Evolutionary conservation across 192 early-diverging fungal species (phyloP), one percentile per base, ranked within the genome.

Genomic region (Phycomyces blakesleeanus): DNA sequence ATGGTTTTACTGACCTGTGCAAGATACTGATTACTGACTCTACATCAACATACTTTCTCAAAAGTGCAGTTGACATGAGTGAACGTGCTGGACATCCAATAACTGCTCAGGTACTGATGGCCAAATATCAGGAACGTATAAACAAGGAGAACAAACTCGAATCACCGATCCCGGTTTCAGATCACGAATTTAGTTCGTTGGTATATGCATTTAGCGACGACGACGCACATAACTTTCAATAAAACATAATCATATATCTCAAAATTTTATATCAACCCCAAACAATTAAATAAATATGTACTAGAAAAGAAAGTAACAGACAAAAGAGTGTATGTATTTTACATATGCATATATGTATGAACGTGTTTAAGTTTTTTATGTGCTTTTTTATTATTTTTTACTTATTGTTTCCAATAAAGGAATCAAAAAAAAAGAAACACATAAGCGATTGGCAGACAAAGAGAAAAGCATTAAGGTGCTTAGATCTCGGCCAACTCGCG

Each of bases 401-500:
- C 18, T 47, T 14, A 47, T 47, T 47, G 40, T 41, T 47, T 47
- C 1, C 29, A 34, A 34, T 34, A 34, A 34, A 34, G 2, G 29
- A 34, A 34, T 34, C 7, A 34, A 34, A 2, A 34, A 40, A 47
- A 58, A 49, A n/a, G n/a, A n/a, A n/a, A n/a, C n/a, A 49, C 18
- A 49, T 11, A 52, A 11, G 25, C 51, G 51, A 52, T 9, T 21
- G 51, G 25, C 15, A 34, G 47, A 56, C 42, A 29, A 38, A 39
- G n/a, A 55, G n/a, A 55, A 11, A 27, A 56, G 26, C 11, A 22
- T 47, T 16, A 50, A 55, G 29, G 59, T 37, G 52, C 38, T 89
- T 93, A 96, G 71, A 87, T 83, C 81, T 93, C 92, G 67, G 87
- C 86, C 68, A 96, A 67, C 73, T 96, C 94, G 74, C 94, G 92